These are phyloP conservation scores for Phoenix dactylifera DNA, from an alignment of 176 grass and related monocot species.

Conservation along the genomic window DNA sequence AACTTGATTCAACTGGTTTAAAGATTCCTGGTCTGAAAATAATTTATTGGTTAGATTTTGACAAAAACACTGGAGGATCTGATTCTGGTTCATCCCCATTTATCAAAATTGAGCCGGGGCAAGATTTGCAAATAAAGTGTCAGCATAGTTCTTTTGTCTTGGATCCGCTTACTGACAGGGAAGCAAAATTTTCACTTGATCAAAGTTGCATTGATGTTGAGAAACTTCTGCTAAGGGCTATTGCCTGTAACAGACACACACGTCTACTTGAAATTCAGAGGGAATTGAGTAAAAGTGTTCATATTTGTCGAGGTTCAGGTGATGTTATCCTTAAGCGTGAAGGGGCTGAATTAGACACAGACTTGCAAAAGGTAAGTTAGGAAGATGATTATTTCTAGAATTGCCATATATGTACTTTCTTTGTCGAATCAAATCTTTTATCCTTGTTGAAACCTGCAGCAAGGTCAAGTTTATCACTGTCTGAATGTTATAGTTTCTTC, in stretches of 20 bases:
- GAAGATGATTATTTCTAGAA: too few species aligned
- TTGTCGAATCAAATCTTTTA: too few species aligned
- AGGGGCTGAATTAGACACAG: constrained; percentile 9
- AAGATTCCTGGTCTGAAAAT: constrained; percentile 75
- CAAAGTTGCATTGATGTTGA: constrained; percentile 87
- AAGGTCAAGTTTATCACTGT: too few species aligned
- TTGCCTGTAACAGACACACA: constrained; percentile 86
- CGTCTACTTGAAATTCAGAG: constrained; percentile 85
- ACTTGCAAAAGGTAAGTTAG: constrained; percentile 43
- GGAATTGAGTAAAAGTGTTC: constrained; percentile 76
- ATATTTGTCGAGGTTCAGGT: constrained; percentile 57
- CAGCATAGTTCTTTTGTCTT: constrained; percentile 84
- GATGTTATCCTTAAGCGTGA: constrained; percentile 76
- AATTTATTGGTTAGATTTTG: constrained; percentile 70
- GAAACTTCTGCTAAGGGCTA: constrained; percentile 70
- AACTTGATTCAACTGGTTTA: constrained; percentile 52
- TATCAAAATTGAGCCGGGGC: constrained; percentile 79
- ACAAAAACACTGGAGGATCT: constrained; percentile 37
- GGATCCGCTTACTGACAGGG: constrained; percentile 83
- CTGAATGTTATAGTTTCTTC: too few species aligned
- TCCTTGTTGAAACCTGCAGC: too few species aligned
- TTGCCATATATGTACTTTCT: too few species aligned
- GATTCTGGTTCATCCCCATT: constrained; percentile 64
- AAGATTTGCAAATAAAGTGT: constrained; percentile 75
- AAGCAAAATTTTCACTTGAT: constrained; percentile 73